Evolutionary conservation across 257 asterid species (phyloP).

Genomic region (Asclepias syriaca): DNA sequence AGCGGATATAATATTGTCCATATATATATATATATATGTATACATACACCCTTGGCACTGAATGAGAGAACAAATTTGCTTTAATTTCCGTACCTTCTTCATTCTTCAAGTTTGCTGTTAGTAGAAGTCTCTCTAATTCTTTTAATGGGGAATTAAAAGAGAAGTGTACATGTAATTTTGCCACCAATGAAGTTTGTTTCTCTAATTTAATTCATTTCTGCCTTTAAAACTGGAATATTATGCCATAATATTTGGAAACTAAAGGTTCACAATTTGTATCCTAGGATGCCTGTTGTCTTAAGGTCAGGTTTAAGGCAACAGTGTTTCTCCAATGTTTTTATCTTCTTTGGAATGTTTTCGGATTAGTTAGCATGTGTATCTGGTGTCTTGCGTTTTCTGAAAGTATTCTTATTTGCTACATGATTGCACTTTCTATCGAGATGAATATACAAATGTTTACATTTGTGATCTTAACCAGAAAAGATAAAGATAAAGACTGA

Average conservation of each 20-base stretch:
- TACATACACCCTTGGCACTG: not conserved
- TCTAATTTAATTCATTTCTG: not conserved
- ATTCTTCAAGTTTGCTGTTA: not conserved
- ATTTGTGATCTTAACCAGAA: not conserved
- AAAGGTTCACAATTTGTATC: not conserved
- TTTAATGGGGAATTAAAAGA: not conserved
- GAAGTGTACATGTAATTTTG: not conserved
- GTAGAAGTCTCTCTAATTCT: not conserved
- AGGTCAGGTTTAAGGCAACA: not conserved
- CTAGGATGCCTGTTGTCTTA: not conserved
- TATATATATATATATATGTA: not conserved
- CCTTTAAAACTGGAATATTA: no score
- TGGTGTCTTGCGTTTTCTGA: not conserved
- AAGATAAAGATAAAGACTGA: not conserved
- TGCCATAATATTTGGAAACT: not conserved
- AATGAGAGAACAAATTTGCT: not conserved
- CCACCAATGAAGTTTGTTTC: not conserved
- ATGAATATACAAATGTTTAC: not conserved
- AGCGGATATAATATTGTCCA: not conserved
- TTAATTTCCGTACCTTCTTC: not conserved
- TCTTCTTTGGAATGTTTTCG: not conserved
- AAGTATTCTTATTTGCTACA: not conserved
- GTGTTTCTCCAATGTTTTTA: not conserved
- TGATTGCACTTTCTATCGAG: no score
- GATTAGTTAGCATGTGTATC: not conserved